Conservation (phyloP, 306 rosid species). For the Datisca glomerata region DNA sequence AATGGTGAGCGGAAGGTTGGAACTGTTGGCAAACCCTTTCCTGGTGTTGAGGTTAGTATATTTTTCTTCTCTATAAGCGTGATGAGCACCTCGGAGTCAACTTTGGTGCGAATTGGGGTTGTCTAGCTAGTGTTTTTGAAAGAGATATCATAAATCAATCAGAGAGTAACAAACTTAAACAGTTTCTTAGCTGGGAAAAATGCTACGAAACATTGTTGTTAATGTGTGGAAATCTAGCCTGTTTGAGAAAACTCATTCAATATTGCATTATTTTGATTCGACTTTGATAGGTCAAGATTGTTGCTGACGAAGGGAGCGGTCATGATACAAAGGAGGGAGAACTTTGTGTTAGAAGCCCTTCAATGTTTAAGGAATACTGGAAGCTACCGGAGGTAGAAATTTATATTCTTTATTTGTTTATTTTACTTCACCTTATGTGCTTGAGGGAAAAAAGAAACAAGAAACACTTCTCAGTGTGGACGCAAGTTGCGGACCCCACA, state of each 20-base stretch:
- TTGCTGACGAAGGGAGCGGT: slow-evolving; percentile 35
- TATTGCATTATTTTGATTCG: slow-evolving; percentile 2
- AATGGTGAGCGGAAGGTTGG: slow-evolving; percentile 80
- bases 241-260: background rate
- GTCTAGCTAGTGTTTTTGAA: no score
- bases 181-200: no score
- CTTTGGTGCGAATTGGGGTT: no score
- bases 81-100: slow-evolving; percentile 3
- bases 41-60: slow-evolving; percentile 70
- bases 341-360: slow-evolving; percentile 73
- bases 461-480: no score
- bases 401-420: no score
- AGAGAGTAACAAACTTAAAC: no score
- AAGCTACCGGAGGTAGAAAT: slow-evolving; percentile 71
- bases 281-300: slow-evolving; percentile 45
- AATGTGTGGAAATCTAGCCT: no score
- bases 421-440: no score
- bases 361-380: slow-evolving; percentile 79
- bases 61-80: background rate
- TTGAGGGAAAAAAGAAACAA: no score
- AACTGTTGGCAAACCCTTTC: slow-evolving; percentile 91
- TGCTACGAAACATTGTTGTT: background rate
- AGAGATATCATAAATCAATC: no score
- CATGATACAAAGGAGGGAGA: slow-evolving; percentile 39
- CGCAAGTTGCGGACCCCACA: no score